Evolutionary conservation across 2,329 filamentous ascomycete genomes (phyloP).

Genomic region (Trichoderma lentiforme): DNA sequence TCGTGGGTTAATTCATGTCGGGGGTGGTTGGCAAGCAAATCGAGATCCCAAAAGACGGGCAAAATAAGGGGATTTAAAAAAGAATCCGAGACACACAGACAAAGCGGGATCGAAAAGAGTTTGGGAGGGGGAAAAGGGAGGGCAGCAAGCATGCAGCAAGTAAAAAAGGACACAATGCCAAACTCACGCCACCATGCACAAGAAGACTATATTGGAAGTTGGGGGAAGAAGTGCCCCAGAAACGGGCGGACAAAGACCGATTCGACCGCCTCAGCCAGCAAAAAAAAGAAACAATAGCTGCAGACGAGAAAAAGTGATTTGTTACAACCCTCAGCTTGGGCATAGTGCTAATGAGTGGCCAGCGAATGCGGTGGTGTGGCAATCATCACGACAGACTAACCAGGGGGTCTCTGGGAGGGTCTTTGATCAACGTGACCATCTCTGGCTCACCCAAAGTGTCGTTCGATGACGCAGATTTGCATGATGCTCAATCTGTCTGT

Average conservation of each 20-base stretch:
- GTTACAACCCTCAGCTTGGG: neutral
- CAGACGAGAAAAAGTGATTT: neutral
- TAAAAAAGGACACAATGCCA: neutral
- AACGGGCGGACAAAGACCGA: neutral
- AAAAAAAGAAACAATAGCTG: neutral
- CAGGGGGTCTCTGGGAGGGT: neutral
- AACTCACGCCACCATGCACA: neutral
- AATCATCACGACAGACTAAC: neutral
- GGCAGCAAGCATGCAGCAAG: neutral
- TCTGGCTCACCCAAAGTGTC: neutral
- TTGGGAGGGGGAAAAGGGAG: neutral
- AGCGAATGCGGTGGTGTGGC: constrained; percentile 3
- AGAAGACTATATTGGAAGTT: neutral
- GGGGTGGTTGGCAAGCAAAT: neutral
- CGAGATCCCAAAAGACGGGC: neutral
- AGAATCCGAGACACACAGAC: neutral
- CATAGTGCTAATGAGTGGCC: neutral
- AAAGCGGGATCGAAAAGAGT: neutral
- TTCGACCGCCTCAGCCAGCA: neutral
- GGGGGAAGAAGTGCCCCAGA: neutral
- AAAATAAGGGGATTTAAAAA: neutral
- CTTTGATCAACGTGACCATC: constrained; percentile 7
- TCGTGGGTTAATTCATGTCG: neutral
- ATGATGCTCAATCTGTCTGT: neutral
- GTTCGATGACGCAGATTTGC: neutral